Evolutionary conservation across 768 basidiomycete species (phyloP), one percentile per base, ranked within the genome.

Genomic region (Trichaptum fuscoviolaceum): DNA sequence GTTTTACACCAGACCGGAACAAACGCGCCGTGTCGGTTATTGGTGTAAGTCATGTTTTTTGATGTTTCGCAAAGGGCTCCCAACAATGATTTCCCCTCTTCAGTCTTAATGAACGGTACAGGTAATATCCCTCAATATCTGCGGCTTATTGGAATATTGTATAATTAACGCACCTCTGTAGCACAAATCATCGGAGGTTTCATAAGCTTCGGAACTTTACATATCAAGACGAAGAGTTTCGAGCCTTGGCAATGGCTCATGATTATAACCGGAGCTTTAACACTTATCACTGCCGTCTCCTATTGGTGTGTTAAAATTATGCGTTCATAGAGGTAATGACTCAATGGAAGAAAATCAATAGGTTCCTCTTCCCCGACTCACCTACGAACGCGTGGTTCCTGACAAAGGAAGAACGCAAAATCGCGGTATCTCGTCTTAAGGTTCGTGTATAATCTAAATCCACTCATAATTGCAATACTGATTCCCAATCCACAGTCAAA

Each of bases 191-290:
- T 91, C 36, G 81, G 83, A 23, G 89, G 87, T 0, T 89, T 92
- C 73, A 82, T 85, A 63, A 85, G 86, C 70, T 91, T 89, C 73
- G 90, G 89, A 7, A 72, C 81, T 0, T 73, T 90, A 30, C 89
- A 90, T 62, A 89, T 89, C 67, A 75, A 82, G 35, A 87, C 87
- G 0, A 63, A 67, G 15, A 72, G 76, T 1, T 87, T 91, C 63
- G 84, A 85, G 66, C 89, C 89, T 0, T 91, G 90, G 89, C 88
- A 90, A 79, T 91, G 90, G 90, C 79, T 91, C 24, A 89, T 91
- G 87, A 77, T 89, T 67, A 88, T 91, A 57, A 87, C 88, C 5
- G 90, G 89, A 12, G 67, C 74, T 1, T 72, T 90, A 3, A 90
- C 90, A 0, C 72, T 91, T 25, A 64, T 82, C 1, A 81, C 81